Conservation (phyloP, 345 rosid species). For the Moricandia moricandioides region DNA sequence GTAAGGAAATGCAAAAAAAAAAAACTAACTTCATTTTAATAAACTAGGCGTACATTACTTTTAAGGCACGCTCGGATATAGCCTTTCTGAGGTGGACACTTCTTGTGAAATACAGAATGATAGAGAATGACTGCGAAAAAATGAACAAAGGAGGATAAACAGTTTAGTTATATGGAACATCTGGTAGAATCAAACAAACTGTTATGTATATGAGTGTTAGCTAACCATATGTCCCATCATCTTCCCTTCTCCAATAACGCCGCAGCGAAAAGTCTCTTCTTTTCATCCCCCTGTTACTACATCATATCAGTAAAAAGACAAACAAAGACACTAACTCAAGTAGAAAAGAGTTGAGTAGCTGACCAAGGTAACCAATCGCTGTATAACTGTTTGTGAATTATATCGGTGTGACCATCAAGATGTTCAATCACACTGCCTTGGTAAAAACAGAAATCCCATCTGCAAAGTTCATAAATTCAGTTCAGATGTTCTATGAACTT, state of each 20-base stretch:
- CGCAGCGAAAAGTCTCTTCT: conserved; percentile 75
- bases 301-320: conserved; percentile 11
- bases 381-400: conserved; percentile 79
- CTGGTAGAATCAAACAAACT: conserved; percentile 8
- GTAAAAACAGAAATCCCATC: conserved; percentile 97
- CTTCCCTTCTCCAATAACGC: conserved; percentile 98
- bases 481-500: not conserved
- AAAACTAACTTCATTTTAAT: conserved; percentile 21
- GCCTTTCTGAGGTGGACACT: conserved; percentile 76
- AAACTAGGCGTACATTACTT: conserved; percentile 85
- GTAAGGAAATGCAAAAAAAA: conserved; percentile 14
- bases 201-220: conserved; percentile 11
- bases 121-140: conserved; percentile 74
- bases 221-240: conserved; percentile 91
- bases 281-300: conserved; percentile 71
- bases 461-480: conserved; percentile 35
- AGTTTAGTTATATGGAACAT: conserved; percentile 2
- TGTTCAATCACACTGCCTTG: conserved; percentile 90
- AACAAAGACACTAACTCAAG: not conserved
- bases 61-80: conserved; percentile 90
- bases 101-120: conserved; percentile 91
- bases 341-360: conserved; percentile 32
- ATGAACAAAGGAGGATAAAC: conserved; percentile 32
- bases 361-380: conserved; percentile 88
- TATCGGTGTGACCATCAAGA: conserved; percentile 93